Base-by-base conservation (phyloP, 73 alveolate species). In the Tetrahymena thermophila region DNA sequence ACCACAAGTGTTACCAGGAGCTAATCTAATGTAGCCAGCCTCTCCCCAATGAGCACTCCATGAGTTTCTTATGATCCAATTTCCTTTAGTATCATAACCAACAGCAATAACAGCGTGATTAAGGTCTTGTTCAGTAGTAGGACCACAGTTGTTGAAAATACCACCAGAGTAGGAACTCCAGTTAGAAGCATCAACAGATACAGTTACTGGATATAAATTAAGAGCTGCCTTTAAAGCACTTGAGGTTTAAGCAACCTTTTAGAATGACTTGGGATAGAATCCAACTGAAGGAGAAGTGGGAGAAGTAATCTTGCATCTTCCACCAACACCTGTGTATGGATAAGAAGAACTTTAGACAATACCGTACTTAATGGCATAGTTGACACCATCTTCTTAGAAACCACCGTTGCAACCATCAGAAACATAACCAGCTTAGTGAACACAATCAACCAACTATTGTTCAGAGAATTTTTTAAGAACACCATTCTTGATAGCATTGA, bases 31-130 rank as follows among this genome's bases (percentile, higher is more conserved):
- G 95, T 58, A 97, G 4, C 98, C 98, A 19, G 58, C 43, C 17
- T 93, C 97, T 4, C 98, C 98, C 98, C 98, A 97, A 35, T 31
- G 1, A 34, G 96, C 31, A 15, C 97, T 95, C 98, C 98, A 97
- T 2, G 98, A 97, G 40, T 97, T 97, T 93, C 96, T 97, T 10
- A 97, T 96, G 37, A 94, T 55, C 97, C 97, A 97, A 50, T 85
- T 93, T 34, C 85, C 97, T 42, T 56, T 85, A 17, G 38, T 85
- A 34, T 95, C 96, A 93, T 95, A 97, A 44, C 98, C 98, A 43
- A 97, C 98, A 17, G 85, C 95, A 34, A 96, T 28, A 15, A 97
- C 98, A 19, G 96, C 98, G 42, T 94, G 97, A 94, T 96, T 96
- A 14, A 95, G 85, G 14, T 94, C 25, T 21, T 56, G 9, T 13